These are phyloP conservation scores for Cyanodermella asteris DNA, from an alignment of 2,329 filamentous ascomycete species.

Conservation along the genomic window DNA sequence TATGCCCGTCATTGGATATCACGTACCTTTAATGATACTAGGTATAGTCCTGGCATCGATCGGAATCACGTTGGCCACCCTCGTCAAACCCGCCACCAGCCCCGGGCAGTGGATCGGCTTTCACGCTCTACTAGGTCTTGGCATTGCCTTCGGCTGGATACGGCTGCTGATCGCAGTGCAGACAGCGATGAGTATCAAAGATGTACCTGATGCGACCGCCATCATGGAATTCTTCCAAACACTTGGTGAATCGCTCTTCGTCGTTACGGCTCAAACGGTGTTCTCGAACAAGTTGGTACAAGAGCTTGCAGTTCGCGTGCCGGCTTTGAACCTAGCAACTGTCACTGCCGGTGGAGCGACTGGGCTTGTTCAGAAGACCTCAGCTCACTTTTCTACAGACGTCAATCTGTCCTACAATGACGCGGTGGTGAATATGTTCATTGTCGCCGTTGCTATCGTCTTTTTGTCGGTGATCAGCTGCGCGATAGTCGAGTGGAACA, in stretches of 20 bases:
- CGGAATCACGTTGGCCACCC: conserved; percentile 20
- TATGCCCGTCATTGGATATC: conserved; percentile 17
- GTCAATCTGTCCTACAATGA: conserved; percentile 24
- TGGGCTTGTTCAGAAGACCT: too few relatives aligned
- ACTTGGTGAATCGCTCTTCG: conserved; percentile 24
- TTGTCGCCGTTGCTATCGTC: conserved; percentile 23
- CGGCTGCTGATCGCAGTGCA: conserved; percentile 21
- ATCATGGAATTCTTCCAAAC: conserved; percentile 19
- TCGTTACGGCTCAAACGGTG: conserved; percentile 29
- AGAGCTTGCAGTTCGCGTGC: conserved; percentile 20
- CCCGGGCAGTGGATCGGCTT: conserved; percentile 18
- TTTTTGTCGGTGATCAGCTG: conserved; percentile 22
- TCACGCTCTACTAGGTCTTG: conserved; percentile 15
- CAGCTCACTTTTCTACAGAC: too few relatives aligned
- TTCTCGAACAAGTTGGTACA: conserved; percentile 28
- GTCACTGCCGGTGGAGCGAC: conserved; percentile 7
- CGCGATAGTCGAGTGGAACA: conserved; percentile 30
- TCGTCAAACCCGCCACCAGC: conserved; percentile 14
- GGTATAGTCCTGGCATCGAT: conserved; percentile 16
- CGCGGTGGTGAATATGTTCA: conserved; percentile 22
- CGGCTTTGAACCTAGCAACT: conserved; percentile 14
- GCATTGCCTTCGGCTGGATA: conserved; percentile 17
- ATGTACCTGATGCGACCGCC: conserved; percentile 20
- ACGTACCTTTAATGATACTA: conserved; percentile 19
- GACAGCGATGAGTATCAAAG: conserved; percentile 14